Conservation (phyloP, 2,329 filamentous ascomycete genomes). For the Ophiostoma ulmi region DNA sequence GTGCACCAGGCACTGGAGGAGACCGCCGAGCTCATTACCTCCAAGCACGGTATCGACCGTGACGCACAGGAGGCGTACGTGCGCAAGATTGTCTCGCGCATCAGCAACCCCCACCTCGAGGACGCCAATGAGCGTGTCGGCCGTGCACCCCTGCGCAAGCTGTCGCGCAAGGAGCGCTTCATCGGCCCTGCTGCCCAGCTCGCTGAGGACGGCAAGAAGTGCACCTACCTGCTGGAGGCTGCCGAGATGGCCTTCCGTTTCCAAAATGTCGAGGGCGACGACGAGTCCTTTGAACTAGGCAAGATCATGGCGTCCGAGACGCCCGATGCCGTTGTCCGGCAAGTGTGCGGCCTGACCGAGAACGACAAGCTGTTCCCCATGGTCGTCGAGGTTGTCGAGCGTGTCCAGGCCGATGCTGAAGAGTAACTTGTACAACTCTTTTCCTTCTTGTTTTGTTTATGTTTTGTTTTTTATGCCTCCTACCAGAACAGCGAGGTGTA, state of each 20-base stretch:
- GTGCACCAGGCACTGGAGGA: slow-evolving; percentile 77
- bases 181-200: slow-evolving; percentile 86
- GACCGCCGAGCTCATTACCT: slow-evolving; percentile 78
- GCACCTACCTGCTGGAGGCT: slow-evolving; percentile 69
- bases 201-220: slow-evolving; percentile 70
- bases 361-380: slow-evolving; percentile 71
- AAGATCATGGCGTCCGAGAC: slow-evolving; percentile 73
- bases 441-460: background rate
- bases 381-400: slow-evolving; percentile 72
- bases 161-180: slow-evolving; percentile 92
- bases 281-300: slow-evolving; percentile 80
- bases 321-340: slow-evolving; percentile 68
- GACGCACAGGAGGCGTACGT: slow-evolving; percentile 81
- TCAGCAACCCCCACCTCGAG: slow-evolving; percentile 88
- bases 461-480: slow-evolving; percentile 6
- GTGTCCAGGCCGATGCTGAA: slow-evolving; percentile 64
- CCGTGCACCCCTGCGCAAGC: slow-evolving; percentile 87
- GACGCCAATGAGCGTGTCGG: slow-evolving; percentile 94
- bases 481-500: background rate
- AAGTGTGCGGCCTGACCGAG: slow-evolving; percentile 76
- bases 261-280: slow-evolving; percentile 88
- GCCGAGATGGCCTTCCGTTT: slow-evolving; percentile 92
- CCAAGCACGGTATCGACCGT: slow-evolving; percentile 69
- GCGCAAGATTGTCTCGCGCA: slow-evolving; percentile 84
- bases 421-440: slow-evolving; percentile 16